Conservation (phyloP, 768 basidiomycete species). For the Tulasnella sp. region DNA sequence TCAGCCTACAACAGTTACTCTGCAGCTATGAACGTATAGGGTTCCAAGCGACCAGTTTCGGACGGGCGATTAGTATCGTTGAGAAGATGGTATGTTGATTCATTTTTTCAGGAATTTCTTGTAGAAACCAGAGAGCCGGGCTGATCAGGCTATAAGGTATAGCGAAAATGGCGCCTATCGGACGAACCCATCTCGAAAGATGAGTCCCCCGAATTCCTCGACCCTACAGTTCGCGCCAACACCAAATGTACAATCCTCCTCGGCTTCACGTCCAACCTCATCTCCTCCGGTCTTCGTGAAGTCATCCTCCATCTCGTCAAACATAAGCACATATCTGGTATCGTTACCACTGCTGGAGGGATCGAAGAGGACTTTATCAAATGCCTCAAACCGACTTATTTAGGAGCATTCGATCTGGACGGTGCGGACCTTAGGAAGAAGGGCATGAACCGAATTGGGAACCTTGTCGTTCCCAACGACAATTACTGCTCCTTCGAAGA, state of each 20-base stretch:
- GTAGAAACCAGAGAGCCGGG: not conserved
- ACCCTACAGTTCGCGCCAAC: constrained; percentile 48
- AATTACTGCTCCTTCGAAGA: constrained; percentile 99
- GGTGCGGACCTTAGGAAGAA: constrained; percentile 75
- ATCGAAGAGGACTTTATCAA: constrained; percentile 99
- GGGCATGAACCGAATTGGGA: constrained; percentile 97
- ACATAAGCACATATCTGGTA: constrained; percentile 74
- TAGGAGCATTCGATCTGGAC: constrained; percentile 86
- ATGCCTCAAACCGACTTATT: constrained; percentile 91
- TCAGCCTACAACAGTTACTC: constrained; percentile 59
- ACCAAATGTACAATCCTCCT: constrained; percentile 85
- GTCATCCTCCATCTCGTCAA: constrained; percentile 86
- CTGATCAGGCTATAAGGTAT: not conserved
- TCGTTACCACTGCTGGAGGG: constrained; percentile 97
- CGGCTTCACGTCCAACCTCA: constrained; percentile 96
- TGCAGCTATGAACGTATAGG: constrained; percentile 80
- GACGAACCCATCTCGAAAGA: constrained; percentile 65
- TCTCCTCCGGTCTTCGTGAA: constrained; percentile 94
- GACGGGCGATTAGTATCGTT: constrained; percentile 78
- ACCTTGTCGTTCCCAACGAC: constrained; percentile 91
- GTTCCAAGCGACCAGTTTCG: constrained; percentile 92
- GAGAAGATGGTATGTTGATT: constrained; percentile 69
- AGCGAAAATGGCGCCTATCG: constrained; percentile 84
- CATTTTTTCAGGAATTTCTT: not conserved
- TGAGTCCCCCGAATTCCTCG: constrained; percentile 54